These are phyloP conservation scores for Fusarium citri DNA, from an alignment of 2,329 filamentous ascomycete genomes.

Conservation along the genomic window DNA sequence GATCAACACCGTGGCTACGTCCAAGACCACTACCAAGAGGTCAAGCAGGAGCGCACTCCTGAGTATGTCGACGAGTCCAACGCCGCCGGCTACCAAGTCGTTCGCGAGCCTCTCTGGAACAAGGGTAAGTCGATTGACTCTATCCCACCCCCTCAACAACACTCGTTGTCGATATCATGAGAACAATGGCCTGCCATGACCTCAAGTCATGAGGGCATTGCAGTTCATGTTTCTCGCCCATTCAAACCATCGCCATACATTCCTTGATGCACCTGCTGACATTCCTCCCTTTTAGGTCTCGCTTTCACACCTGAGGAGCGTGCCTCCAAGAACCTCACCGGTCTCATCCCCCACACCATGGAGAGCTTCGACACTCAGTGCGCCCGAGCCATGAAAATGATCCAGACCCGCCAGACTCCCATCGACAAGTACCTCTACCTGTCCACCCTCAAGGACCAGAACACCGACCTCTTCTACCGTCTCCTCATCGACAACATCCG, in stretches of 20 bases:
- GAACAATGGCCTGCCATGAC: constrained; percentile 6
- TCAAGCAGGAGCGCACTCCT: constrained; percentile 65
- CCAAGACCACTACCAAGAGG: constrained; percentile 66
- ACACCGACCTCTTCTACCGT: constrained; percentile 85
- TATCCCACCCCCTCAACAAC: constrained; percentile 17
- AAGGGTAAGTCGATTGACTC: constrained; percentile 62
- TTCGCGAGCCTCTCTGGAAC: constrained; percentile 73
- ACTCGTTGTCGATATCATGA: constrained; percentile 29
- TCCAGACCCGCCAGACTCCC: constrained; percentile 73
- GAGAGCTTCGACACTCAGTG: constrained; percentile 70
- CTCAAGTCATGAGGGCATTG: constrained; percentile 1
- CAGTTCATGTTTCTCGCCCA: background rate
- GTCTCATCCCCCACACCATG: constrained; percentile 73
- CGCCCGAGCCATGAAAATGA: constrained; percentile 77
- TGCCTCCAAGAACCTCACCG: constrained; percentile 72
- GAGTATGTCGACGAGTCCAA: constrained; percentile 64
- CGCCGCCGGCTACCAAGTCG: constrained; percentile 70
- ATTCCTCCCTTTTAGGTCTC: constrained; percentile 59
- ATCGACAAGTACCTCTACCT: constrained; percentile 90
- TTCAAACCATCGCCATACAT: background rate
- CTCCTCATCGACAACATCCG: constrained; percentile 81
- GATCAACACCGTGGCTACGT: constrained; percentile 71
- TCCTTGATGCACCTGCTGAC: constrained; percentile 22
- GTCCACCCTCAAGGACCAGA: constrained; percentile 78
- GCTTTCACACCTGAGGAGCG: constrained; percentile 74